Conservation (phyloP, 345 rosid genomes). For the Populus ilicifolia region DNA sequence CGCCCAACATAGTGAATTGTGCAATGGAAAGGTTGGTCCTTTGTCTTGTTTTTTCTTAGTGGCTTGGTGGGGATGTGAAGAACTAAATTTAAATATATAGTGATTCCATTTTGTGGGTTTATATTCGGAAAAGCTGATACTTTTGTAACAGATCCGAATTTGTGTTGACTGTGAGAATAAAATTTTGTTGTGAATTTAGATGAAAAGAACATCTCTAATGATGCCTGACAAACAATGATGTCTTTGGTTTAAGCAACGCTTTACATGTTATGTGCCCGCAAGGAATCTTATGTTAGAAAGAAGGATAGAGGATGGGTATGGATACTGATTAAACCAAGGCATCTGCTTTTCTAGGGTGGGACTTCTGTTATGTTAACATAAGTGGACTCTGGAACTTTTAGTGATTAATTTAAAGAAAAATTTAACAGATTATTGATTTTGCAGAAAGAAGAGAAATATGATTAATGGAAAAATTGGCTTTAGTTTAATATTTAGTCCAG, state of each 20-base stretch:
- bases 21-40: neutral
- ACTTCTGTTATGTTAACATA: neutral
- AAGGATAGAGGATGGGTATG: neutral
- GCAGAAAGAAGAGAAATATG: neutral
- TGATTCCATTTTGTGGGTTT: constrained; percentile 1
- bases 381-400: neutral
- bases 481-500: neutral
- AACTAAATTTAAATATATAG: neutral
- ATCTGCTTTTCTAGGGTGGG: neutral
- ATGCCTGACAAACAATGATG: neutral
- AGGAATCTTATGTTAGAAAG: neutral
- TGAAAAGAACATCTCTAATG: neutral
- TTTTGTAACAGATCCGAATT: neutral
- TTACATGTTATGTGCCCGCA: neutral
- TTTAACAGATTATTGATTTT: neutral
- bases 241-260: neutral
- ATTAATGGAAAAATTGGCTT: neutral
- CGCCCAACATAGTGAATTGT: neutral
- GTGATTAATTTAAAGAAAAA: neutral
- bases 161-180: neutral
- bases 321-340: neutral
- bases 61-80: neutral
- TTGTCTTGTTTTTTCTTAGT: neutral
- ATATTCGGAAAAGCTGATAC: neutral
- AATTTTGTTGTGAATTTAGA: neutral